Evolutionary conservation across 345 rosid species (phyloP).

Genomic region (Arabis hirsuta): DNA sequence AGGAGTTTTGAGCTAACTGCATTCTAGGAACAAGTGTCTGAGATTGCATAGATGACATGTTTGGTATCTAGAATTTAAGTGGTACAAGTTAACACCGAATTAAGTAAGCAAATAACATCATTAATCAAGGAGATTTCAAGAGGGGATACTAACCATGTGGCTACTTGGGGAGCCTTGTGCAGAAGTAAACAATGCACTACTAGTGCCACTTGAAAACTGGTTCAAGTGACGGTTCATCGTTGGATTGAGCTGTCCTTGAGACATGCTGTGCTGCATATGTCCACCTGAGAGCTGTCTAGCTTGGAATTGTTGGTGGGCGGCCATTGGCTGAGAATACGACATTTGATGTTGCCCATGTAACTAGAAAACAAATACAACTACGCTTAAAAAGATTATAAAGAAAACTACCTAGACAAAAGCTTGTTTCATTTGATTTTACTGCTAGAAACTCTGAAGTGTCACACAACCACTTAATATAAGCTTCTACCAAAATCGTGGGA

Average conservation of each 20-base stretch:
- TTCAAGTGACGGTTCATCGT: slow-evolving; percentile 77
- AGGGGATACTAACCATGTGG: slow-evolving; percentile 69
- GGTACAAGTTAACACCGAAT: slow-evolving; percentile 1
- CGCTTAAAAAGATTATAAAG: neutral
- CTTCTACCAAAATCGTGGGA: neutral
- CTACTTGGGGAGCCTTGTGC: slow-evolving; percentile 81
- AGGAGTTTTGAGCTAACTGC: slow-evolving; percentile 57
- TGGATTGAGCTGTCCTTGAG: slow-evolving; percentile 88
- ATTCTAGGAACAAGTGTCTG: slow-evolving; percentile 66
- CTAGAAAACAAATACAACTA: slow-evolving; percentile 33
- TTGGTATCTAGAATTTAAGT: slow-evolving; percentile 63
- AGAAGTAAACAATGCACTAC: slow-evolving; percentile 78
- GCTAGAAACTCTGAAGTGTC: neutral
- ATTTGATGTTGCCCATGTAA: slow-evolving; percentile 89
- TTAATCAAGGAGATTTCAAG: slow-evolving; percentile 11
- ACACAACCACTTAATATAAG: slow-evolving; percentile 1
- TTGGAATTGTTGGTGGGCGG: slow-evolving; percentile 86
- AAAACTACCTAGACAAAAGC: neutral
- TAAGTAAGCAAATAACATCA: slow-evolving; percentile 27
- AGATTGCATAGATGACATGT: slow-evolving; percentile 79
- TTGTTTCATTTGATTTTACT: neutral
- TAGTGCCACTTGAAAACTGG: slow-evolving; percentile 82
- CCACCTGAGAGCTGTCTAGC: slow-evolving; percentile 80
- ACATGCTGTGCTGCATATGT: slow-evolving; percentile 76
- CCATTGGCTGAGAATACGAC: slow-evolving; percentile 87